Conservation (phyloP, 225 moss, liverwort and hornwort genomes). For the Polytrichum formosum region DNA sequence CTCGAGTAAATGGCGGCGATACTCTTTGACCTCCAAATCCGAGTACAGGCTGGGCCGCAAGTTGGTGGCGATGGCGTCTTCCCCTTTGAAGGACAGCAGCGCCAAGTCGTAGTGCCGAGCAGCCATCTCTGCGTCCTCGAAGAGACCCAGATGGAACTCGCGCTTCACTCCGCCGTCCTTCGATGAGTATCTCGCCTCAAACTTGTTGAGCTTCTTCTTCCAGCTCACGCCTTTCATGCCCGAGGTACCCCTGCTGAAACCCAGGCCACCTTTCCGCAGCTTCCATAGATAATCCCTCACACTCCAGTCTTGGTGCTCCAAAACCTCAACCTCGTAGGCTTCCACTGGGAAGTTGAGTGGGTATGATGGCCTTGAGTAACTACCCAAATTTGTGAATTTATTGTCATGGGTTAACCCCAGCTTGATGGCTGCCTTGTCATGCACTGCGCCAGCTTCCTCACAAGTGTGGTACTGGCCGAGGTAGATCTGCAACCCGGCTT, state of each 20-base stretch:
- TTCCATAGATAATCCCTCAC: not conserved
- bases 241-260: not conserved
- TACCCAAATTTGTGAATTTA: no score
- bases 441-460: not conserved
- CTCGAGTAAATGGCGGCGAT: not conserved
- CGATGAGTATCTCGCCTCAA: not conserved
- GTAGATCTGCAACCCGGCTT: not conserved
- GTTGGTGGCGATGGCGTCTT: not conserved
- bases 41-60: not conserved
- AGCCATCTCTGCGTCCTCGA: not conserved
- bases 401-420: not conserved
- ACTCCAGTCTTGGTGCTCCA: not conserved
- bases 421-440: slow-evolving; percentile 2
- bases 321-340: not conserved
- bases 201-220: not conserved
- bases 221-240: not conserved
- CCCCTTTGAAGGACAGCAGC: not conserved
- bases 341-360: not conserved
- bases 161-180: no score
- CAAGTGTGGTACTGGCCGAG: not conserved
- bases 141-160: not conserved
- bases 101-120: not conserved
- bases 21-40: not conserved
- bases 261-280: not conserved
- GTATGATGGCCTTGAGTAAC: no score